Evolutionary conservation across 2,329 filamentous ascomycete species (phyloP).

Genomic region (Cercospora beticola): DNA sequence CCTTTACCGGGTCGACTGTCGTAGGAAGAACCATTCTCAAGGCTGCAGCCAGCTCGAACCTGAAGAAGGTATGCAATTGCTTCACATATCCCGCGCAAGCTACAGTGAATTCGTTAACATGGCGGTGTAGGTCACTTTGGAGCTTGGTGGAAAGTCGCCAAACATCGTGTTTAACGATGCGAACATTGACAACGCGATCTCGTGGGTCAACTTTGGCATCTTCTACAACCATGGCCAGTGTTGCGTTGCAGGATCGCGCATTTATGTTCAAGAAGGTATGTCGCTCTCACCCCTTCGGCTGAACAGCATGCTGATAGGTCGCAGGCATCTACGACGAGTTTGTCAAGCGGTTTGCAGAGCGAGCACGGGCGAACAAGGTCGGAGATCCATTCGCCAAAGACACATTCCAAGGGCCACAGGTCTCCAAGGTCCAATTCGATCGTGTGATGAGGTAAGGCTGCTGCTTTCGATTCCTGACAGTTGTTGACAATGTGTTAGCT

Average conservation of each 20-base stretch:
- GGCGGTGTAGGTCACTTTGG: constrained; percentile 59
- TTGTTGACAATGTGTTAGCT: constrained; percentile 39
- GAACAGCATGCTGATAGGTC: background rate
- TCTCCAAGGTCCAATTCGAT: constrained; percentile 82
- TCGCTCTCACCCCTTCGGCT: background rate
- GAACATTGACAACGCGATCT: constrained; percentile 73
- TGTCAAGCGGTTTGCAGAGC: constrained; percentile 74
- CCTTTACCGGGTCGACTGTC: constrained; percentile 75
- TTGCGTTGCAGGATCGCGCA: constrained; percentile 74
- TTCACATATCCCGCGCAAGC: no score
- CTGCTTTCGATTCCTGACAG: constrained; percentile 30
- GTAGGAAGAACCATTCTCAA: constrained; percentile 78
- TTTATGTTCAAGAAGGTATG: constrained; percentile 77
- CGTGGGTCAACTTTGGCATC: constrained; percentile 69
- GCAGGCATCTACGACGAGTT: constrained; percentile 75
- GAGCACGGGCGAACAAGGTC: constrained; percentile 71
- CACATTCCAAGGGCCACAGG: constrained; percentile 87
- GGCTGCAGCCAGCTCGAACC: constrained; percentile 71
- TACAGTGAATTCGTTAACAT: no score
- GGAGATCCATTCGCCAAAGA: constrained; percentile 76
- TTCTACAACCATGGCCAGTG: constrained; percentile 62
- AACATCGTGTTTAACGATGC: constrained; percentile 79
- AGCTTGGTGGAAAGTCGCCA: constrained; percentile 77
- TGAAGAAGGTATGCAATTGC: constrained; percentile 60
- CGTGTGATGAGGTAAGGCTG: constrained; percentile 72